Percentiles rank a stretch among this genome's conserved stretches.
Evolutionary conservation across 1,139 yeast species (phyloP).

Genomic region (Saccharomyces uvarum): DNA sequence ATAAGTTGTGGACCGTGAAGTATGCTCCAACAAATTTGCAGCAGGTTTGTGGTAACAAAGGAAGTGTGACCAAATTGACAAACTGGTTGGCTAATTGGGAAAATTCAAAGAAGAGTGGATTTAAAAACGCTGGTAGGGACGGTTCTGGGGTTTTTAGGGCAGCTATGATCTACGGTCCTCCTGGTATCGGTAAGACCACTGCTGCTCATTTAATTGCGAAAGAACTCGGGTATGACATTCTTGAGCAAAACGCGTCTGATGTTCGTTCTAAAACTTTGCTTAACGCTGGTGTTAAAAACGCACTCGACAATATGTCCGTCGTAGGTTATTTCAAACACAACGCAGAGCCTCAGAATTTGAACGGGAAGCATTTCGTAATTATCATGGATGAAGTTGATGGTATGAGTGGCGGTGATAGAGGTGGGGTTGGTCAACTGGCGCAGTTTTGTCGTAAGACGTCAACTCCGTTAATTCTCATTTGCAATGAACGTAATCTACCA

Average conservation of each 20-base stretch:
- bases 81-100: slow-evolving; percentile 81
- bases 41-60: slow-evolving; percentile 89
- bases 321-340: slow-evolving; percentile 59
- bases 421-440: slow-evolving; percentile 95
- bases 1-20: slow-evolving; percentile 82
- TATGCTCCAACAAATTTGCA: slow-evolving; percentile 73
- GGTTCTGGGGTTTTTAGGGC: slow-evolving; percentile 70
- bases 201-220: slow-evolving; percentile 70
- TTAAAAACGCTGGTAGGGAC: slow-evolving; percentile 49
- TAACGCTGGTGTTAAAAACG: slow-evolving; percentile 59
- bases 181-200: slow-evolving; percentile 77
- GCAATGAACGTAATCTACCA: slow-evolving; percentile 87
- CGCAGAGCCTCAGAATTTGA: slow-evolving; percentile 24
- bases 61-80: slow-evolving; percentile 55
- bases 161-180: slow-evolving; percentile 77
- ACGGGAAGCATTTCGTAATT: slow-evolving; percentile 57
- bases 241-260: slow-evolving; percentile 81
- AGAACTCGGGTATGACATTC: slow-evolving; percentile 58
- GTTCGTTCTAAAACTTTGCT: slow-evolving; percentile 77
- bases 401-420: slow-evolving; percentile 97
- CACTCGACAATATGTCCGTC: slow-evolving; percentile 75
- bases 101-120: slow-evolving; percentile 45
- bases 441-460: slow-evolving; percentile 76
- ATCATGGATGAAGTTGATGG: slow-evolving; percentile 99
- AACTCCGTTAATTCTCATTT: slow-evolving; percentile 85